Conservation (phyloP, 2,329 filamentous ascomycete genomes). For the Mariannaea sp. region DNA sequence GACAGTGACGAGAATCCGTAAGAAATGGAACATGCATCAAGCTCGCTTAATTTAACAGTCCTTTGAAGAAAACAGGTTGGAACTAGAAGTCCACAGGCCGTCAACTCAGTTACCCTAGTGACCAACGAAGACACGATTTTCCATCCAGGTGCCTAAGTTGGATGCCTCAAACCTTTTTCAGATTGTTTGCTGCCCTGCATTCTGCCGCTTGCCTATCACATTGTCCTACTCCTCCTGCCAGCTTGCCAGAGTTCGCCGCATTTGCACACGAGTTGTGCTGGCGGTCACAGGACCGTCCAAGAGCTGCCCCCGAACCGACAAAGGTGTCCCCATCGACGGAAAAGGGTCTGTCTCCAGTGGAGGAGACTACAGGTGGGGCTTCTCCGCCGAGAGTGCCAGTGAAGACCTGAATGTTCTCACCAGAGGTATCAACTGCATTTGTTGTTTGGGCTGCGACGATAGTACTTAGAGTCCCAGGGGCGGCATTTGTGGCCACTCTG, state of each 20-base stretch:
- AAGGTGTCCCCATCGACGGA: conserved; percentile 61
- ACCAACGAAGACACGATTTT: not conserved
- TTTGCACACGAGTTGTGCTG: conserved; percentile 57
- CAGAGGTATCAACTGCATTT: conserved; percentile 19
- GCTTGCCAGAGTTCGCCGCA: conserved; percentile 51
- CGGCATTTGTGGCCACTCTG: conserved; percentile 1
- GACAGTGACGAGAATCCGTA: no score
- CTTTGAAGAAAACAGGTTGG: no score
- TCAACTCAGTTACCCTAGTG: no score
- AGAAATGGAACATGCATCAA: no score
- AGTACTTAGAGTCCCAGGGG: conserved; percentile 3
- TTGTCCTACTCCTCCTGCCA: conserved; percentile 25
- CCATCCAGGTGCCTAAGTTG: no score
- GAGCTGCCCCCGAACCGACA: conserved; percentile 50
- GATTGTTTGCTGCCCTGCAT: conserved; percentile 12
- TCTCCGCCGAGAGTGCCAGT: conserved; percentile 50
- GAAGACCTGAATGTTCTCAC: conserved; percentile 52
- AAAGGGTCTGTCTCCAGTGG: conserved; percentile 49
- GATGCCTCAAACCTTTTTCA: not conserved
- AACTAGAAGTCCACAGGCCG: no score
- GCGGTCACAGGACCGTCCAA: conserved; percentile 54
- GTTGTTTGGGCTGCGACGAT: conserved; percentile 1
- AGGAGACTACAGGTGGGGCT: conserved; percentile 48
- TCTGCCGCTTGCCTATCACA: conserved; percentile 17
- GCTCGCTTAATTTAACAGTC: no score